A percentile compares a stretch with the other conserved stretches of the same genome.
Evolutionary conservation across 805 yeast genomes (phyloP).

Genomic region (Candida fluviatilis): DNA sequence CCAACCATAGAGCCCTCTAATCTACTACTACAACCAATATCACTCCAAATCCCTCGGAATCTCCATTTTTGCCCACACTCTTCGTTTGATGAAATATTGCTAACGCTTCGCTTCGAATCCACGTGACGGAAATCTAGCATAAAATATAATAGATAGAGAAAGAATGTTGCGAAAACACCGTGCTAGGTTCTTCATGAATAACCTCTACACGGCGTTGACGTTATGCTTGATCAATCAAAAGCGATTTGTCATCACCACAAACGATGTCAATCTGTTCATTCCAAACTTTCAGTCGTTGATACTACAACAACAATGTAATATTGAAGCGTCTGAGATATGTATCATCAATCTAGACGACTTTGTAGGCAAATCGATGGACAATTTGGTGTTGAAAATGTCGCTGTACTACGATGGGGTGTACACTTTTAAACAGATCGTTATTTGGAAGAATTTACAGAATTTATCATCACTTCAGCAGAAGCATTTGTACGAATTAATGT

Average conservation of each 20-base stretch:
- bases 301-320: slow-evolving; percentile 8
- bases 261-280: slow-evolving; percentile 7
- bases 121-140: background rate
- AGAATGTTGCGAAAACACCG: background rate
- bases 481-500: slow-evolving; percentile 14
- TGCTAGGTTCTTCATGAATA: slow-evolving; percentile 12
- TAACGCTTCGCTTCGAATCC: background rate
- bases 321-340: slow-evolving; percentile 5
- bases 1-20: too few relatives aligned
- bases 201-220: slow-evolving; percentile 16
- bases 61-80: background rate
- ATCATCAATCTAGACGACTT: slow-evolving; percentile 9
- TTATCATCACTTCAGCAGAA: slow-evolving; percentile 10
- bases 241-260: slow-evolving; percentile 16
- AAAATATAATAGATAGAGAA: too few relatives aligned
- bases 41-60: background rate
- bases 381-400: background rate
- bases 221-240: slow-evolving; percentile 15
- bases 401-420: slow-evolving; percentile 3
- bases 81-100: too few relatives aligned
- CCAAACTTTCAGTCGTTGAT: slow-evolving; percentile 5
- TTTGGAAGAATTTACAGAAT: slow-evolving; percentile 18
- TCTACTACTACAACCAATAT: too few relatives aligned
- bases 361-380: slow-evolving; percentile 5
- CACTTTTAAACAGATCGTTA: slow-evolving; percentile 8